Conservation (phyloP, 1,284 basidiomycete genomes). For the Moesziomyces antarcticus region DNA sequence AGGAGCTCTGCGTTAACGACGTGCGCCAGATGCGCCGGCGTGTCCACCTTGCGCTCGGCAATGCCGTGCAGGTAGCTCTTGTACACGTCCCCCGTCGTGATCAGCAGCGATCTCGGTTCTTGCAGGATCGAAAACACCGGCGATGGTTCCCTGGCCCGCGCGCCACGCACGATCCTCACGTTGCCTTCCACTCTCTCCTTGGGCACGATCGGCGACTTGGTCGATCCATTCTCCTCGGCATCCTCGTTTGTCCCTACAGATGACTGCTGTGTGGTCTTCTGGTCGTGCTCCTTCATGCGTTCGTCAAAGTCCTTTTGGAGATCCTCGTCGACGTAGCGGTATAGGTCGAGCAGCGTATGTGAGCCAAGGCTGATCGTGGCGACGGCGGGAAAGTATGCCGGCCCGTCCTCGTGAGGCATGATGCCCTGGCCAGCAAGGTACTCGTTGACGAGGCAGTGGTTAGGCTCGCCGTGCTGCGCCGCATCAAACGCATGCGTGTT, state of each 20-base stretch:
- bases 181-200: constrained; percentile 44
- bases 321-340: constrained; percentile 73
- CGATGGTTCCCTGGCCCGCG: constrained; percentile 49
- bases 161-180: constrained; percentile 48
- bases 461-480: constrained; percentile 77
- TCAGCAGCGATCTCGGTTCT: constrained; percentile 62
- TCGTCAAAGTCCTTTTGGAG: constrained; percentile 40
- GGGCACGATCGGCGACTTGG: constrained; percentile 30
- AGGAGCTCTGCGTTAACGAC: constrained; percentile 47
- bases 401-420: constrained; percentile 87
- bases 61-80: constrained; percentile 66
- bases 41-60: constrained; percentile 70
- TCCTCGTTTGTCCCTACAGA: neutral
- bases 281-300: constrained; percentile 36
- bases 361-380: constrained; percentile 88
- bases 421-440: constrained; percentile 92
- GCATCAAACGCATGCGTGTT: constrained; percentile 74
- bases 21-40: constrained; percentile 24
- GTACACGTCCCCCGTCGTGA: constrained; percentile 61
- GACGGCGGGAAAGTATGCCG: constrained; percentile 86
- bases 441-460: constrained; percentile 77
- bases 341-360: constrained; percentile 85
- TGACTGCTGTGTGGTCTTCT: constrained; percentile 1
- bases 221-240: neutral
- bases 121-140: constrained; percentile 62